phyloP scores from a whole-genome alignment of 179 eudicot species.

The Carnegiea gigantea region DNA sequence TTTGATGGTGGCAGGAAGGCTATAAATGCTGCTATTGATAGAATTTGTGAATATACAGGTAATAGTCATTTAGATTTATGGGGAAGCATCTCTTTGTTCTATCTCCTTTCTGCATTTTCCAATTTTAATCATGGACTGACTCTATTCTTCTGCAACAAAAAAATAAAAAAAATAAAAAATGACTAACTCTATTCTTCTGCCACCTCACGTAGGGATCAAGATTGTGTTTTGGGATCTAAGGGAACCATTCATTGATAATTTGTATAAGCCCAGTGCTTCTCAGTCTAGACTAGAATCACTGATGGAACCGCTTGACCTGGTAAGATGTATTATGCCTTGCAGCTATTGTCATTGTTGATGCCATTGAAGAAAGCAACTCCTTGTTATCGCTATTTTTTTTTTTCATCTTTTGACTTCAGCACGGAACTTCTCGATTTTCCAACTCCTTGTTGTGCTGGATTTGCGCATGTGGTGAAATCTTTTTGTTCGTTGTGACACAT shows the following conservation, averaged over 20 bases:
- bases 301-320: conserved; percentile 89
- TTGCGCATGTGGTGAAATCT: background rate
- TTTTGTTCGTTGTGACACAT: background rate
- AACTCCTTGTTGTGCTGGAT: background rate
- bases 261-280: conserved; percentile 82
- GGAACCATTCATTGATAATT: conserved; percentile 85
- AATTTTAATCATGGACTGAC: background rate
- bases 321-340: conserved; percentile 33
- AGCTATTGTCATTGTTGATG: conserved; percentile 25
- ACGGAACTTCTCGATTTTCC: background rate
- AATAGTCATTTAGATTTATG: conserved; percentile 16
- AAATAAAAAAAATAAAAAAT: too few relatives aligned
- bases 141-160: background rate
- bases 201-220: conserved; percentile 65
- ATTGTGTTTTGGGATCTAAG: conserved; percentile 90
- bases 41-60: conserved; percentile 92
- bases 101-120: conserved; percentile 12
- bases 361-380: conserved; percentile 1
- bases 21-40: conserved; percentile 92
- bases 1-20: conserved; percentile 96
- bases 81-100: background rate
- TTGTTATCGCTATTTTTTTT: background rate
- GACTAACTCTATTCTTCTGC: conserved; percentile 3
- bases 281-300: conserved; percentile 79
- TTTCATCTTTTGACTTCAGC: background rate